Conservation (phyloP, 371 early-diverging fungal species). For the Mucor mucedo region DNA sequence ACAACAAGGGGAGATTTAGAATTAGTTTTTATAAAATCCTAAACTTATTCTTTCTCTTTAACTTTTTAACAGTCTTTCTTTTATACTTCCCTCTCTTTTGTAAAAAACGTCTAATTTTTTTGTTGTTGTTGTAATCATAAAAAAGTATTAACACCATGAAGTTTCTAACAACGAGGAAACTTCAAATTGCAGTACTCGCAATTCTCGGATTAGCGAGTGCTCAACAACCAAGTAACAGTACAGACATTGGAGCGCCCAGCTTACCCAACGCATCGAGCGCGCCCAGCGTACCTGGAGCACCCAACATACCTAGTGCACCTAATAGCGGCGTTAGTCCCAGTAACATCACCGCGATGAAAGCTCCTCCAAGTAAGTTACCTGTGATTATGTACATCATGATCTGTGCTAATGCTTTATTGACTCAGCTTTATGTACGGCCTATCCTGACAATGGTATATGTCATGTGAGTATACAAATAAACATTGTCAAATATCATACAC, state of each 20-base stretch:
- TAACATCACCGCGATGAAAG: neutral
- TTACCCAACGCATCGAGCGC: neutral
- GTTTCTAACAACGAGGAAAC: neutral
- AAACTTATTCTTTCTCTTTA: neutral
- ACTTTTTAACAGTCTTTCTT: too few relatives aligned
- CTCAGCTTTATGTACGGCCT: slow-evolving; percentile 16
- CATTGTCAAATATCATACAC: neutral
- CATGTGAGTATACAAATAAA: slow-evolving; percentile 13
- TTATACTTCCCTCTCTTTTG: too few relatives aligned
- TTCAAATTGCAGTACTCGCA: neutral
- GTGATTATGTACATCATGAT: neutral
- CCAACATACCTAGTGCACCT: neutral
- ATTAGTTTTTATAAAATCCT: neutral
- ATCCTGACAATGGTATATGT: slow-evolving; percentile 26
- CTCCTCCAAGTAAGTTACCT: slow-evolving; percentile 8
- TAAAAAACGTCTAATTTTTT: too few relatives aligned
- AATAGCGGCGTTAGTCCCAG: neutral
- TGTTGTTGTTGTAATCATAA: neutral
- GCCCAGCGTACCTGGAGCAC: too few relatives aligned
- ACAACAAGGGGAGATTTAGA: neutral
- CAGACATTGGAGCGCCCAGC: neutral
- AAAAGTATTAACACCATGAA: neutral
- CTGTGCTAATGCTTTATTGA: neutral
- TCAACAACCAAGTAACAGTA: slow-evolving; percentile 8
- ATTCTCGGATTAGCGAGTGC: slow-evolving; percentile 7